These are phyloP conservation scores for Alternaria consortialis DNA, from an alignment of 2,329 filamentous ascomycete genomes.

Conservation along the genomic window DNA sequence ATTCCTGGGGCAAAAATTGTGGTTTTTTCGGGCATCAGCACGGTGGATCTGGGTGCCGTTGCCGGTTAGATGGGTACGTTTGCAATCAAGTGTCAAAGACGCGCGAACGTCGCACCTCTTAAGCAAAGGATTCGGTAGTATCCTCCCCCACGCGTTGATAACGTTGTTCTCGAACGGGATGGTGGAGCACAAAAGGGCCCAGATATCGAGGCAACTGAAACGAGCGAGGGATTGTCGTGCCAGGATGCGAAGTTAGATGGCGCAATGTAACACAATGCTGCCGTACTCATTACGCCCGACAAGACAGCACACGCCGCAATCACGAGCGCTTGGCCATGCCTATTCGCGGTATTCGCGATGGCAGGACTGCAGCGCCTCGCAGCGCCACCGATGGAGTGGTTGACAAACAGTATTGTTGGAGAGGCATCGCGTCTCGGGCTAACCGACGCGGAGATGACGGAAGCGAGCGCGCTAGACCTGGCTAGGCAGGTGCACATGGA, in stretches of 20 bases:
- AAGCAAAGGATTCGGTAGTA: constrained; percentile 13
- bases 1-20: neutral
- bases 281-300: constrained; percentile 13
- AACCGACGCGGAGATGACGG: constrained; percentile 21
- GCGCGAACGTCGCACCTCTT: constrained; percentile 21
- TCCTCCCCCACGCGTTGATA: constrained; percentile 28
- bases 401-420: constrained; percentile 23
- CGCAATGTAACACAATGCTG: constrained; percentile 23
- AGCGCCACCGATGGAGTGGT: constrained; percentile 24
- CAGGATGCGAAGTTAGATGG: constrained; percentile 15
- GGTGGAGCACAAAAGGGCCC: constrained; percentile 1
- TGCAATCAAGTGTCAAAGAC: constrained; percentile 1
- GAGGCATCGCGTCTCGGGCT: constrained; percentile 11
- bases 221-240: constrained; percentile 20
- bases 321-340: constrained; percentile 8
- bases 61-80: constrained; percentile 8
- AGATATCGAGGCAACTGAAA: constrained; percentile 23
- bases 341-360: constrained; percentile 2
- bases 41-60: constrained; percentile 5
- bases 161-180: constrained; percentile 13
- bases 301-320: constrained; percentile 21
- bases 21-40: constrained; percentile 14
- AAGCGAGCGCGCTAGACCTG: neutral
- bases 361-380: constrained; percentile 15
- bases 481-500: constrained; percentile 11